These are phyloP conservation scores for Eucalyptus dawsonii DNA, from an alignment of 345 rosid genomes.

Conservation along the genomic window DNA sequence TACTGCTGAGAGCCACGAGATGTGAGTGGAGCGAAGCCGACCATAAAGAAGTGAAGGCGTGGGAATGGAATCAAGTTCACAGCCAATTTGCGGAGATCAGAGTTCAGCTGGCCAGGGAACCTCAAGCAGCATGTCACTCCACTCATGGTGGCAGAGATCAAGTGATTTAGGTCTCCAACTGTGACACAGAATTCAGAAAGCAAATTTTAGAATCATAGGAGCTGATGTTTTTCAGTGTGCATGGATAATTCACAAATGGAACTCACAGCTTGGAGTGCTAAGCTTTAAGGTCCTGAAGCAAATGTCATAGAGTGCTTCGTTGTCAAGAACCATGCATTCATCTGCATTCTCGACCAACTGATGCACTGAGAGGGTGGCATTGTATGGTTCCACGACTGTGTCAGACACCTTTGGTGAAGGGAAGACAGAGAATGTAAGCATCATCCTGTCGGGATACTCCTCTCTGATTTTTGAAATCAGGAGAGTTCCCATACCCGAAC, in stretches of 20 bases:
- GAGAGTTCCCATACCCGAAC: slow-evolving; percentile 96
- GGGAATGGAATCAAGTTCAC: slow-evolving; percentile 97
- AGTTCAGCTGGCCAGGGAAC: slow-evolving; percentile 97
- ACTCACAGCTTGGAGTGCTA: slow-evolving; percentile 94
- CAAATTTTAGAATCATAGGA: background rate
- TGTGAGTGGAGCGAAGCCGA: slow-evolving; percentile 69
- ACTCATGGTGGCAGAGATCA: slow-evolving; percentile 94
- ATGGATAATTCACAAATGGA: background rate
- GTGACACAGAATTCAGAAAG: slow-evolving; percentile 1
- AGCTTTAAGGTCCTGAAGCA: slow-evolving; percentile 98
- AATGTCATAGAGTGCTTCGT: slow-evolving; percentile 95
- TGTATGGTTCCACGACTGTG: slow-evolving; percentile 98
- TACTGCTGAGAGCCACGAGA: slow-evolving; percentile 43
- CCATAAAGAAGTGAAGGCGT: slow-evolving; percentile 98
- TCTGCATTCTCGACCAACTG: slow-evolving; percentile 96
- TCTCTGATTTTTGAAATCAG: slow-evolving; percentile 91
- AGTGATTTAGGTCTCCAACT: slow-evolving; percentile 97
- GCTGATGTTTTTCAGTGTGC: background rate
- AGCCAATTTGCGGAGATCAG: slow-evolving; percentile 86
- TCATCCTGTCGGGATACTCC: slow-evolving; percentile 97
- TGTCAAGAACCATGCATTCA: slow-evolving; percentile 96
- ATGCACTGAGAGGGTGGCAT: slow-evolving; percentile 95
- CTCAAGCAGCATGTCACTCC: slow-evolving; percentile 95
- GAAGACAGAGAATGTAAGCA: slow-evolving; percentile 96
- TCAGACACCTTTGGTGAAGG: slow-evolving; percentile 98